Base-by-base conservation (phyloP, 1,139 yeast genomes). In the Zygoascus sp. region DNA sequence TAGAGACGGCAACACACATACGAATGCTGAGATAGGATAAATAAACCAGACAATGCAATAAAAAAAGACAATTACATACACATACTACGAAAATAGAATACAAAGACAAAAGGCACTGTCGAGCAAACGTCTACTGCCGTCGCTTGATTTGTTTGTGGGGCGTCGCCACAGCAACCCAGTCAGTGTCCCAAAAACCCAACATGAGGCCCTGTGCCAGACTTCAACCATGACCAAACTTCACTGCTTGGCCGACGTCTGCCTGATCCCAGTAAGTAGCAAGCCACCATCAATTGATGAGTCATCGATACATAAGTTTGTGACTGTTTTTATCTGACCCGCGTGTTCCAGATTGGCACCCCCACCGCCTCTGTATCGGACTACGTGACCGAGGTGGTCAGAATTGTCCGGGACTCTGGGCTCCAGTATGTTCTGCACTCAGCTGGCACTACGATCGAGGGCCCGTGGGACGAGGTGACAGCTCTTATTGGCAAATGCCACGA, bases 401-500 rank as follows among this genome's bases (percentile, higher is more conserved):
- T 79, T 45, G 80, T 88, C 22, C 73, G 81, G 48, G 73, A 72
- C 11, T 78, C 85, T 16, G 80, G 76, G 5, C 70, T 88, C 47
- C 74, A 79, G 45, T 80, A 83, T 50, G 80, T 86, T 0, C 69
- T 88, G 54, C 96, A 88, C 65, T 82, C 92, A 54, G 96, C 96
- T 1, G 96, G 96, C 5, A 87, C 96, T 8, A 86, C 96, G 4
- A 83, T 87, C 58, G 85, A 84, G 58, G 96, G 96, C 0, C 89
- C 89, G n/a, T 88, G 96, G 96, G 79, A 80, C 59, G 86, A 83
- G 48, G 96, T 88, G 2, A 83, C 81, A 79, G 77, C 73, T 25
- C 68, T 85, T 47, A 83, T 88, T 57, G 96, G 96, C n/a, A 75
- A 78, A 55, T 69, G 87, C 58, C 96, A 88, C 58, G 81, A 82